Conservation (phyloP, 1,284 basidiomycete species). For the Pseudozyma sp. region DNA sequence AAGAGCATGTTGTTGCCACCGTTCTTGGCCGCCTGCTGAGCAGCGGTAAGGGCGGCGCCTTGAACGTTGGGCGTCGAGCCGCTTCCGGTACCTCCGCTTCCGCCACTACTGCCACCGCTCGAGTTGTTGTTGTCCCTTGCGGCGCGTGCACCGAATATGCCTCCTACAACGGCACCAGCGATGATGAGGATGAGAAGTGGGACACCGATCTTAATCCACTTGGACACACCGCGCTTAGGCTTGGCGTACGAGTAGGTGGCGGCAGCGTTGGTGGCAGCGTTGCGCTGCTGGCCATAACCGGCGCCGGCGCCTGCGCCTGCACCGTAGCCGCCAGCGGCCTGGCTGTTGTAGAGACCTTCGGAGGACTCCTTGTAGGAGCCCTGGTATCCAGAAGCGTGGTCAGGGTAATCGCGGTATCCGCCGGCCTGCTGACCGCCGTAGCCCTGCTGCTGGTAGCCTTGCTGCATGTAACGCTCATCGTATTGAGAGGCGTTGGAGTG, state of each 20-base stretch:
- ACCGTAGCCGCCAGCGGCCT: conserved; percentile 9
- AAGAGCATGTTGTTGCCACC: conserved; percentile 79
- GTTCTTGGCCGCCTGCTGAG: conserved; percentile 75
- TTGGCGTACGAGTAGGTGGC: conserved; percentile 63
- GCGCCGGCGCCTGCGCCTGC: conserved; percentile 11
- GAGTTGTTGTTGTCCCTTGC: conserved; percentile 63
- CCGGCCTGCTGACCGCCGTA: conserved; percentile 17
- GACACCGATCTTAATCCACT: conserved; percentile 62
- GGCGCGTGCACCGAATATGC: conserved; percentile 76
- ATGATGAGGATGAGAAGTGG: conserved; percentile 68
- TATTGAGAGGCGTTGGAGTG: conserved; percentile 65
- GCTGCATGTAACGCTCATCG: conserved; percentile 58
- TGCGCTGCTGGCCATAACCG: conserved; percentile 24
- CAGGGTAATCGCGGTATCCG: conserved; percentile 51
- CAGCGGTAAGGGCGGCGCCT: conserved; percentile 69
- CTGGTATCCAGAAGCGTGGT: conserved; percentile 44
- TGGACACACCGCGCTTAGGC: conserved; percentile 56
- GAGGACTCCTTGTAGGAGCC: conserved; percentile 43
- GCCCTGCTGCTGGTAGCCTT: conserved; percentile 39
- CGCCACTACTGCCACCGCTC: conserved; percentile 62
- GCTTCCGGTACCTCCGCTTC: conserved; percentile 56
- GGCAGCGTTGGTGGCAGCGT: conserved; percentile 44
- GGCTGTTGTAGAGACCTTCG: conserved; percentile 42
- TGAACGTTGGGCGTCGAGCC: conserved; percentile 43
- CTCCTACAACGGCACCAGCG: conserved; percentile 77